Percentiles rank a stretch among this genome's conserved stretches.
These are phyloP conservation scores for Lichtheimia hyalospora DNA, from an alignment of 371 early-diverging fungal species.

Conservation along the genomic window DNA sequence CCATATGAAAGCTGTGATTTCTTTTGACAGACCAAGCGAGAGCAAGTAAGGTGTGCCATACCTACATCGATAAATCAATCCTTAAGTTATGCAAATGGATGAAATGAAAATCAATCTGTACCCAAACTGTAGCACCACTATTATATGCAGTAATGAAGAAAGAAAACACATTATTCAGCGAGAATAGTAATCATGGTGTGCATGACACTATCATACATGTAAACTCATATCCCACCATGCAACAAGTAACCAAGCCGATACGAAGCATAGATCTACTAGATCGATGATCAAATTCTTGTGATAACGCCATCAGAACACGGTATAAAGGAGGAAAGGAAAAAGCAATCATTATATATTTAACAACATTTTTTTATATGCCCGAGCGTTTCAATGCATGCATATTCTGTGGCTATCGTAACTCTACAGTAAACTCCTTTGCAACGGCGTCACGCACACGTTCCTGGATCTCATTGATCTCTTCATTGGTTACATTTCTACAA, in stretches of 20 bases:
- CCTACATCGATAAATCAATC: conserved; percentile 6
- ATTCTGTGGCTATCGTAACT: conserved; percentile 61
- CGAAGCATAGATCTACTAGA: not conserved
- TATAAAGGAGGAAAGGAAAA: too few species aligned
- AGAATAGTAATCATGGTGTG: too few species aligned
- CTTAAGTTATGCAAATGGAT: too few species aligned
- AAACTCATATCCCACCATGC: conserved; percentile 3
- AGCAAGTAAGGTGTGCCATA: conserved; percentile 78
- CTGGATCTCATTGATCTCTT: conserved; percentile 91
- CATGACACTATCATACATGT: conserved; percentile 4
- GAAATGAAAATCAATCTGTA: conserved; percentile 21
- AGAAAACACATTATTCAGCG: not conserved
- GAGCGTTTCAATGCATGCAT: too few species aligned
- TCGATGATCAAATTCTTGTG: not conserved
- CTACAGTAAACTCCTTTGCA: conserved; percentile 67
- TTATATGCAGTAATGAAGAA: not conserved
- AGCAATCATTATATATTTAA: too few species aligned
- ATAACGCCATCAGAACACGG: not conserved
- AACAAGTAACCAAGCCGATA: not conserved
- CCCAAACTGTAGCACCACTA: conserved; percentile 55
- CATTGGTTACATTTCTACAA: conserved; percentile 74
- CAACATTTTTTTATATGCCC: too few species aligned
- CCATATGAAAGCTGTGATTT: conserved; percentile 73
- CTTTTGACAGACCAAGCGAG: conserved; percentile 64
- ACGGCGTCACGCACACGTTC: conserved; percentile 73